Base-by-base conservation (phyloP, 2,329 filamentous ascomycete genomes). In the Neonectria coccinea region DNA sequence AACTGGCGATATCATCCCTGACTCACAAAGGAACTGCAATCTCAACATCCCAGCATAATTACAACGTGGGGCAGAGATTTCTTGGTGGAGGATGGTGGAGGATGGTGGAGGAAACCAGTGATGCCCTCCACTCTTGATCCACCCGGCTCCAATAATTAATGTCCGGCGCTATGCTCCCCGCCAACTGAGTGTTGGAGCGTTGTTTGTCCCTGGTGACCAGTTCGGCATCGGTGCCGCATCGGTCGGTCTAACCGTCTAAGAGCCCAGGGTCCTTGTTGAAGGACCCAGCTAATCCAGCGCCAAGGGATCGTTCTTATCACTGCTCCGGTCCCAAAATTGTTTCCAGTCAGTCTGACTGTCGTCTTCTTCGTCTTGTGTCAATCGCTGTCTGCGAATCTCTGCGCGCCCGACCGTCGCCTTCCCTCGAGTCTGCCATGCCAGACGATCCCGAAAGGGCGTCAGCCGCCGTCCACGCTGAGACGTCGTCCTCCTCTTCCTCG, bases 171-270 rank as follows among this genome's bases (percentile, higher is more conserved):
- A 64, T 64, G 60, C 56, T 60, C 60, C 60, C 36, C 7, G 4
- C 39, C 36, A 16, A 16, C 25, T 25, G 25, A 25, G 25, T 25
- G 25, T 25, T 25, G 25, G 25, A 25, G 25, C 25, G 5, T 25
- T 25, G 25, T 25, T 2, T 25, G 25, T 25, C 25, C 25, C 25
- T 25, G 25, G 25, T 25, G 59, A 42, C 42, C 50, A 60, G 53
- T 16, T 63, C 64, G 60, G 61, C 67, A 59, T 71, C 67, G 67
- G 65, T 69, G 65, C 67, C 65, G 68, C 66, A 71, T 70, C 67
- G 69, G 67, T 71, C 58, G 57, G 25, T 36, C 20, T 47, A 62
- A 41, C 58, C 39, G n/a, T 42, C 39, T 5, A 48, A 52, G 61
- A 56, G 52, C n/a, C 53, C 45, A 44, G 52, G 59, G 60, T 20